Base-by-base conservation (phyloP, 2,329 filamentous ascomycete genomes). In the Xenoacremonium recifei region DNA sequence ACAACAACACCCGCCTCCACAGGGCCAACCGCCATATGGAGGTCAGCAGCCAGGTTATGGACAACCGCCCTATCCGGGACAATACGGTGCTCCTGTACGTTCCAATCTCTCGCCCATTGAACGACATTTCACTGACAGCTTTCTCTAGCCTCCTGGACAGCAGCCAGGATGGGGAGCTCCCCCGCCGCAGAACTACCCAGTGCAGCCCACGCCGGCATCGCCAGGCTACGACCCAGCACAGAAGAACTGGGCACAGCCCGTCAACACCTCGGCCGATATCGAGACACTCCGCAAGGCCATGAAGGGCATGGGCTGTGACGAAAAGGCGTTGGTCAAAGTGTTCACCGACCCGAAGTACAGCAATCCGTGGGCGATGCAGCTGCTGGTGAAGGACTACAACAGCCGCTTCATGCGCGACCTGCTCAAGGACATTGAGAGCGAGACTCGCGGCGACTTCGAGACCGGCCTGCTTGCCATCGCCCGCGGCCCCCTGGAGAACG, bases 231-330 rank as follows among this genome's bases (percentile, higher is more conserved):
- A 64, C n/a, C 25, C 35, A 1, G 44, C 51, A 1, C 61, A 63
- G 21, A 62, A 53, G 18, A 40, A 50, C 2, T 55, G 31, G 37
- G 39, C 44, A 1, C 49, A 50, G 3, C 57, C 47, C n/a, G 52
- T 64, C 10, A 55, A 67, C 21, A 65, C 62, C 4, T 15, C 47
- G 2, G 21, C 49, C 13, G 64, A 66, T 5, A 54, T 53, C 1
- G 59, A 66, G 44, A 33, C 45, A 2, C 38, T 67, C 2, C 54
- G 61, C 34, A 60, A 63, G 17, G 62, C 64, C 2, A 65, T 67
- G 64, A 62, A 63, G 44, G 62, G 60, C 6, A 60, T 62, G 49
- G 64, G 62, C 2, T 65, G 63, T 25, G 59, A 66, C 16, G 59
- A 67, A 38, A 40, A 48, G 3, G 50, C 59, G 0, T 40, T 67